Percentiles rank a stretch among this genome's conserved stretches.
Evolutionary conservation across 2,329 filamentous ascomycete genomes (phyloP).

Genomic region (Cordyceps pruinosa): DNA sequence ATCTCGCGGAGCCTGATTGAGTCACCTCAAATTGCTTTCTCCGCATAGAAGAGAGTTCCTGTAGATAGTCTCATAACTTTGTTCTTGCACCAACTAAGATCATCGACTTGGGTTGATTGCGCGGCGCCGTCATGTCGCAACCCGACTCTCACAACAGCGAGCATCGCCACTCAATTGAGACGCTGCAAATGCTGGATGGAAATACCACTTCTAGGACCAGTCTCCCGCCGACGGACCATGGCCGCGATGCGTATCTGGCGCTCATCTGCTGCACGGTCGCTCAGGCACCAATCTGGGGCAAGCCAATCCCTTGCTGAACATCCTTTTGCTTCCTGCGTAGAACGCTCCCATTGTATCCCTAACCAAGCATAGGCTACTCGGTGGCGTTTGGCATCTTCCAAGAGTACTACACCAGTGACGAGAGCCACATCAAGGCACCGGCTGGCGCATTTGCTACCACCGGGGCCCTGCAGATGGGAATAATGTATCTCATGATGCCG

Average conservation of each 20-base stretch:
- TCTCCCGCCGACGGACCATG: constrained; percentile 25
- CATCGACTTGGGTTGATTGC: background rate
- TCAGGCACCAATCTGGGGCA: constrained; percentile 29
- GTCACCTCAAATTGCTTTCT: background rate
- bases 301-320: background rate
- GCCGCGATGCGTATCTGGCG: constrained; percentile 23
- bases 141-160: background rate
- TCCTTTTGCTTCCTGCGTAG: background rate
- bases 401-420: constrained; percentile 50
- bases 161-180: constrained; percentile 1
- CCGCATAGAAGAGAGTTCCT: background rate
- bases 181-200: constrained; percentile 1
- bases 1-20: constrained; percentile 4
- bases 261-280: constrained; percentile 25
- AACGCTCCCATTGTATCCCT: background rate
- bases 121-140: background rate
- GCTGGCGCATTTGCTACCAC: constrained; percentile 21
- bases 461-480: constrained; percentile 26
- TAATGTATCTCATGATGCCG: constrained; percentile 48
- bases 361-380: constrained; percentile 20
- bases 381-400: constrained; percentile 60
- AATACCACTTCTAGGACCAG: background rate
- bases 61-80: background rate
- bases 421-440: constrained; percentile 47
- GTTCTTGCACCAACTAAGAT: background rate